These are phyloP conservation scores for Tricholoma hemisulphureum DNA, from an alignment of 768 basidiomycete species.

Conservation along the genomic window DNA sequence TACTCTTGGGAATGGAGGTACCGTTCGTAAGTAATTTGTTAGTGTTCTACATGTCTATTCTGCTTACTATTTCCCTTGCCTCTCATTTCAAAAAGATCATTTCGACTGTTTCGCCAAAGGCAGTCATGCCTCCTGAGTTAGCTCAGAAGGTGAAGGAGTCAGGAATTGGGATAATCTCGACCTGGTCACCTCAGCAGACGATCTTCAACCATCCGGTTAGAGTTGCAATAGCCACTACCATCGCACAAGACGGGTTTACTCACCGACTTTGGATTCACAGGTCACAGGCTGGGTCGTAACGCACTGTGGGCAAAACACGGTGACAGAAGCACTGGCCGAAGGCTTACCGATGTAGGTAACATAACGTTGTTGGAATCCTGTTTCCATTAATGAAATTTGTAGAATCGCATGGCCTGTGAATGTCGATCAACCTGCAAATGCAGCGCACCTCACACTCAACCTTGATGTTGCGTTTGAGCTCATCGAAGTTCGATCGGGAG, in stretches of 20 bases:
- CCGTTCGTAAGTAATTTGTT: constrained; percentile 16
- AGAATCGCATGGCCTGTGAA: constrained; percentile 25
- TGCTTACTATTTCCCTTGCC: neutral
- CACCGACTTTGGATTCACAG: neutral
- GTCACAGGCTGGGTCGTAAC: constrained; percentile 24
- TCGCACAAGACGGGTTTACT: neutral
- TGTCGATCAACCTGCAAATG: constrained; percentile 19
- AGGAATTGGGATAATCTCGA: constrained; percentile 6
- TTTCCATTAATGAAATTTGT: neutral
- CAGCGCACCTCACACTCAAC: constrained; percentile 12
- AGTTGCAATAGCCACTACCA: neutral
- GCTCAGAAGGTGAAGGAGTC: constrained; percentile 11
- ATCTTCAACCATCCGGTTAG: neutral
- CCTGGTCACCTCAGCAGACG: neutral
- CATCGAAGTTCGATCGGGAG: constrained; percentile 17
- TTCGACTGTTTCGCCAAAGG: constrained; percentile 16
- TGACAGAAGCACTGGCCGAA: constrained; percentile 19
- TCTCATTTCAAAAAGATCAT: constrained; percentile 6
- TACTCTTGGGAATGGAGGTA: constrained; percentile 8
- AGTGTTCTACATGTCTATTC: neutral
- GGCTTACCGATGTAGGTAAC: constrained; percentile 21
- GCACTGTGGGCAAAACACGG: constrained; percentile 21
- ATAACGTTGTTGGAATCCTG: neutral
- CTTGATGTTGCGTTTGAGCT: constrained; percentile 21
- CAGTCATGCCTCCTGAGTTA: constrained; percentile 5